These are phyloP conservation scores for Candida orba DNA, from an alignment of 805 yeast species.

Conservation along the genomic window DNA sequence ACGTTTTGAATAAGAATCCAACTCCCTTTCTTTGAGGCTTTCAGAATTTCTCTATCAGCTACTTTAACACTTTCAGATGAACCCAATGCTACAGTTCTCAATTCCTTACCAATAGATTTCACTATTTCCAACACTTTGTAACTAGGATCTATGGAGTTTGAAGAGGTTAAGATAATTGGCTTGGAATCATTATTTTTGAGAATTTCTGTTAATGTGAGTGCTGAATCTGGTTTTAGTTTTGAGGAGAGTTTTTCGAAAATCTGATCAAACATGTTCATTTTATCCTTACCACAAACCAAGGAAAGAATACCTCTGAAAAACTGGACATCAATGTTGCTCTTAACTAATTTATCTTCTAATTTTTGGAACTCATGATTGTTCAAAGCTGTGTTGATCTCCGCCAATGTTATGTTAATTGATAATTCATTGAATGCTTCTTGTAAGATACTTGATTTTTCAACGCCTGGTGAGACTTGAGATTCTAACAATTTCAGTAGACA, in stretches of 20 bases:
- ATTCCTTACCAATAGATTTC: conserved; percentile 13
- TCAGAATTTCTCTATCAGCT: conserved; percentile 48
- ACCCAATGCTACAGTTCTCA: conserved; percentile 61
- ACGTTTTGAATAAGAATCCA: conserved; percentile 82
- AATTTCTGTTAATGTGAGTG: conserved; percentile 26
- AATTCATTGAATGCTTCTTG: conserved; percentile 10
- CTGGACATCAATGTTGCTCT: background rate
- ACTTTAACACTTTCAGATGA: conserved; percentile 53
- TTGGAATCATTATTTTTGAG: conserved; percentile 14
- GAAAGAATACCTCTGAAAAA: background rate
- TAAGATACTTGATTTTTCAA: background rate
- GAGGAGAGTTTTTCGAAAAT: background rate
- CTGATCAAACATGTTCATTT: background rate
- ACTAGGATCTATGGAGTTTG: conserved; percentile 63
- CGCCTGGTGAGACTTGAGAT: background rate
- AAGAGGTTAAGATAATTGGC: conserved; percentile 49
- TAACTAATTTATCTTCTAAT: background rate
- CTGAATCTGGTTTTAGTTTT: background rate
- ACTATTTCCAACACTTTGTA: conserved; percentile 43
- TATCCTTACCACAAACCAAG: background rate
- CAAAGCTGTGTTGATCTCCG: background rate
- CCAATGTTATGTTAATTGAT: conserved; percentile 2
- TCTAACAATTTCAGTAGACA: conserved; percentile 10
- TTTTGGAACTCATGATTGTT: background rate
- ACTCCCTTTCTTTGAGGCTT: conserved; percentile 39